Conservation (phyloP, 139 green algal species). For the Haematococcus lacustris region DNA sequence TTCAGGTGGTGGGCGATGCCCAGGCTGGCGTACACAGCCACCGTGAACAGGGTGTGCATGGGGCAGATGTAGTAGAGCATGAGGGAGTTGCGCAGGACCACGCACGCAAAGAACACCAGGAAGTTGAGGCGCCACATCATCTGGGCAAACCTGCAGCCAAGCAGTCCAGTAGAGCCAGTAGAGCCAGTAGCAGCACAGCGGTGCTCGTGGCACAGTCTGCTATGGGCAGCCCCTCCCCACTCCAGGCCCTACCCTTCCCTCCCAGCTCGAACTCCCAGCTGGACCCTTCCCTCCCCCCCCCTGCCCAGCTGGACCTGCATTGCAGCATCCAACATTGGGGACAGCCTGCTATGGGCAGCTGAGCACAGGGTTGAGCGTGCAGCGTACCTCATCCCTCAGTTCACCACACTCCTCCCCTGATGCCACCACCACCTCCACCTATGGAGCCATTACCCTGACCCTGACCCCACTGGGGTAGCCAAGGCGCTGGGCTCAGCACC, state of each 20-base stretch:
- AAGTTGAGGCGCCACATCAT: slow-evolving; percentile 99
- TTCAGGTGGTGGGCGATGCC: slow-evolving; percentile 63
- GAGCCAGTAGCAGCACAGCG: neutral
- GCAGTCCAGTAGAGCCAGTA: neutral
- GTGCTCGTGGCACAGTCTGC: neutral
- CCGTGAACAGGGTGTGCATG: slow-evolving; percentile 97
- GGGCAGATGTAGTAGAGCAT: slow-evolving; percentile 99
- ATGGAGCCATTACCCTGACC: too few species aligned
- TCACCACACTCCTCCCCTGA: too few species aligned
- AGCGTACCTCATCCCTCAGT: too few species aligned
- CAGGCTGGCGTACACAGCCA: slow-evolving; percentile 81
- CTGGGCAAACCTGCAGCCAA: slow-evolving; percentile 65
- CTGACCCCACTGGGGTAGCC: too few species aligned
- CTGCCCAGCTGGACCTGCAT: neutral
- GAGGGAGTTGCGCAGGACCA: slow-evolving; percentile 83
- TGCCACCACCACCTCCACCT: too few species aligned
- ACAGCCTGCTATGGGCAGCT: neutral
- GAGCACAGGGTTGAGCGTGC: too few species aligned
- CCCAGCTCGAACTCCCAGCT: neutral
- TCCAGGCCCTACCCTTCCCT: neutral
- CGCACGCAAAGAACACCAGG: slow-evolving; percentile 68
- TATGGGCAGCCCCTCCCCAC: neutral
- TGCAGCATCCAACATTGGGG: neutral
- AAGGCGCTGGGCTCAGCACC: too few species aligned
- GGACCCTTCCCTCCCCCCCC: neutral